Conservation (phyloP, 306 rosid species). For the Rosa persica region DNA sequence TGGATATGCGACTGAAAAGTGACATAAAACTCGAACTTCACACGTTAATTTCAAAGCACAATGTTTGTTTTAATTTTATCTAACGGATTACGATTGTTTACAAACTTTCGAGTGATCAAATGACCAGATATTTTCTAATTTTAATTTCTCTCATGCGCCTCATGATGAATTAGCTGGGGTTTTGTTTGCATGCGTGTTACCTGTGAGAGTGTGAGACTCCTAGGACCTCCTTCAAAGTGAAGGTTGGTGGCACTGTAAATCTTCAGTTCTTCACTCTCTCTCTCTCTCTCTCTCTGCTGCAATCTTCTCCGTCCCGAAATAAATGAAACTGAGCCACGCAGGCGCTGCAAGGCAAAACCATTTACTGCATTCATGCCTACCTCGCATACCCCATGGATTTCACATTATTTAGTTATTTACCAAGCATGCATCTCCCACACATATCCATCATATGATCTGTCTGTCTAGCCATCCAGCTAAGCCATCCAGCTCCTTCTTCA, state of each 20-base stretch:
- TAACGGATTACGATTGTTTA: too few relatives aligned
- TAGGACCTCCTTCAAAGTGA: not conserved
- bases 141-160: not conserved
- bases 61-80: too few relatives aligned
- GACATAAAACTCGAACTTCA: too few relatives aligned
- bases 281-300: not conserved
- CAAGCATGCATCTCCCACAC: conserved; percentile 1
- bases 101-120: too few relatives aligned
- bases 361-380: conserved; percentile 40
- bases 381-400: conserved; percentile 21
- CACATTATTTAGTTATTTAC: conserved; percentile 31
- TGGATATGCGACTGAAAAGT: too few relatives aligned
- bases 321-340: conserved; percentile 35
- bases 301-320: conserved; percentile 1
- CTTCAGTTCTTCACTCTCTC: not conserved
- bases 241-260: not conserved
- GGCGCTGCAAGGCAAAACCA: conserved; percentile 33
- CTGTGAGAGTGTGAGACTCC: not conserved
- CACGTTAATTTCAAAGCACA: too few relatives aligned
- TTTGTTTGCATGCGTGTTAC: not conserved
- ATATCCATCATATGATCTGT: not conserved
- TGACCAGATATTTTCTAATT: not conserved
- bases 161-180: not conserved
- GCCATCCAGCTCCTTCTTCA: not conserved
- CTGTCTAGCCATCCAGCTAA: not conserved